phyloP scores from a whole-genome alignment of 2,329 filamentous ascomycete species.

The Fusarium sp. region DNA sequence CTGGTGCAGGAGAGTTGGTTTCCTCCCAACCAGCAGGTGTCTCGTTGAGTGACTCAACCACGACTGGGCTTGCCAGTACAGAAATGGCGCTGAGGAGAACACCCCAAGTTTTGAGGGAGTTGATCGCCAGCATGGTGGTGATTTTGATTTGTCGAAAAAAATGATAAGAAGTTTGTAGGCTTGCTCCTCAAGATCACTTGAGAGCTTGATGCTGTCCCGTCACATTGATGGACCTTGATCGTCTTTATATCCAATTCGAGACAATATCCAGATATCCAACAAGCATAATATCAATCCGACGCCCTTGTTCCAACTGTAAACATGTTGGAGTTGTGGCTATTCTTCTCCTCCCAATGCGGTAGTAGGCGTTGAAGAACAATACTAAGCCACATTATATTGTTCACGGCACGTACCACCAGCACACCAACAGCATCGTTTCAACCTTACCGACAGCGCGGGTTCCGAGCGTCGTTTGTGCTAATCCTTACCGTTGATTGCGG shows the following conservation, averaged over 20 bases:
- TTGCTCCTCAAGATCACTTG: conserved; percentile 9
- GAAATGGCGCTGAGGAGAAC: conserved; percentile 22
- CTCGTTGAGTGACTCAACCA: conserved; percentile 39
- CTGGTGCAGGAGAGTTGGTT: conserved; percentile 24
- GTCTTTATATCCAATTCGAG: conserved; percentile 28
- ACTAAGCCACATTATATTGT: conserved; percentile 42
- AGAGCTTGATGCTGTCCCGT: neutral
- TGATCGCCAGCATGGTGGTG: conserved; percentile 13
- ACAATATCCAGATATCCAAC: neutral
- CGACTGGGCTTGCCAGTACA: conserved; percentile 26
- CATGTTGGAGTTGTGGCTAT: conserved; percentile 15
- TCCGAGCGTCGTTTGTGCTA: neutral
- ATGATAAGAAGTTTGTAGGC: neutral
- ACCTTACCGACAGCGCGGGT: conserved; percentile 9
- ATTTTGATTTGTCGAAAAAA: neutral
- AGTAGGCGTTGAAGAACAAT: conserved; percentile 41
- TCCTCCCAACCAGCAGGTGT: conserved; percentile 42
- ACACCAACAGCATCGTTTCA: conserved; percentile 19
- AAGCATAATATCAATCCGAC: neutral
- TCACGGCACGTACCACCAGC: conserved; percentile 32
- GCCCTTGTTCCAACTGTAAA: conserved; percentile 4
- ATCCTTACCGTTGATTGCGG: neutral
- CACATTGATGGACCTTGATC: neutral
- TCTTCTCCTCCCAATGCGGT: conserved; percentile 14
- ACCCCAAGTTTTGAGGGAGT: conserved; percentile 13